Conservation (phyloP, 306 rosid genomes). For the Gastrolobium villosum region DNA sequence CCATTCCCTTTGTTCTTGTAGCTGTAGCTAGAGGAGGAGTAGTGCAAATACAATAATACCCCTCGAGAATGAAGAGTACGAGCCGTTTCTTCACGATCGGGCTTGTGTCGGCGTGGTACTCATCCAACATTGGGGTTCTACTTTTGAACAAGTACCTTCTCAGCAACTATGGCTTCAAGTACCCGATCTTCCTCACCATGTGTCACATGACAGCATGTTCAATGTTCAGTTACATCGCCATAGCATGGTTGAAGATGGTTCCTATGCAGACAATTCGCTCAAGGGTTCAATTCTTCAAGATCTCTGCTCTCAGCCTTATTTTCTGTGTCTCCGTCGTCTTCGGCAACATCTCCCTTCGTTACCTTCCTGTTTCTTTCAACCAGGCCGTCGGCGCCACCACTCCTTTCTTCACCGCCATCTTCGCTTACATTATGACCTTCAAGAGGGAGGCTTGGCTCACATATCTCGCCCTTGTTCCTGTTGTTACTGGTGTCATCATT, state of each 20-base stretch:
- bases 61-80: conserved; percentile 64
- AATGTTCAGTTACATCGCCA: conserved; percentile 87
- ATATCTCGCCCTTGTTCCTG: conserved; percentile 89
- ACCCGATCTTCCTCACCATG: conserved; percentile 99
- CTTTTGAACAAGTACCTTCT: conserved; percentile 92
- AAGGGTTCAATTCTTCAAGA: conserved; percentile 87
- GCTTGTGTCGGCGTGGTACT: conserved; percentile 85
- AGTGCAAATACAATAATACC: conserved; percentile 15
- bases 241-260: conserved; percentile 95
- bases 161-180: conserved; percentile 96
- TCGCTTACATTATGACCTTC: conserved; percentile 88
- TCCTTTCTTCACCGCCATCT: conserved; percentile 95
- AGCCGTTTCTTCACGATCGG: conserved; percentile 89
- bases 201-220: conserved; percentile 99
- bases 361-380: conserved; percentile 90
- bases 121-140: conserved; percentile 96
- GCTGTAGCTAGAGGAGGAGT: too few species aligned
- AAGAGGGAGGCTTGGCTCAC: conserved; percentile 98
- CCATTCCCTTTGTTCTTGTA: conserved; percentile 8
- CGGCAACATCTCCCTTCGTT: conserved; percentile 90
- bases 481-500: conserved; percentile 92
- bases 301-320: conserved; percentile 80
- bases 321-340: conserved; percentile 96
- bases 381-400: conserved; percentile 99
- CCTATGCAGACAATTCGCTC: conserved; percentile 97